Evolutionary conservation across 345 rosid genomes (phyloP), one percentile per base, ranked within the genome.

Genomic region (Arabis alpina): DNA sequence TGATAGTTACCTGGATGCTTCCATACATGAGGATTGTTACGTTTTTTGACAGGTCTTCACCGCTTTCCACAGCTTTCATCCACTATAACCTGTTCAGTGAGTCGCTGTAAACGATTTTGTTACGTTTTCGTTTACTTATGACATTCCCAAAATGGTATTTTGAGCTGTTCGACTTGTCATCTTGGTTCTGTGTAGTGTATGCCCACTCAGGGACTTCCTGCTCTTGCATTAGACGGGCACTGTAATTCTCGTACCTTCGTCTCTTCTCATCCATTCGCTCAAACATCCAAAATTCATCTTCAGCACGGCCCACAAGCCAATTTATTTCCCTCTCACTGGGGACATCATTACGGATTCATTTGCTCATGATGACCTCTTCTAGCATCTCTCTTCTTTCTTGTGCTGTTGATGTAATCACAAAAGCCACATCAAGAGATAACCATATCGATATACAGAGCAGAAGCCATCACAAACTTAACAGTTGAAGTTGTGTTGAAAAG

Each of bases 311-410:
- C 9, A 96, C 99, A 2, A 95, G 97, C 45, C 96, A 79, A 76
- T 95, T 95, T 78, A 95, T 95, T 81, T 95, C 99, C 79, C 96
- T 92, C 86, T 95, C 99, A 69, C 97, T 95, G 8, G 99, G 99
- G 64, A 95, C 97, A 67, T 92, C 99, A 25, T 82, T 83, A 72
- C 99, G 98, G 15, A 95, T 80, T 76, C 99, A 98, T 81, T 78
- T 87, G n/a, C 96, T 87, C 99, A 94, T 94, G 44, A 94, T 88
- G n/a, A n/a, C n/a, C 83, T 89, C 99, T 76, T 87, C 93, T 73
- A 94, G 82, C 97, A 94, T 81, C 75, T 87, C 96, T 73, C 87
- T 86, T 74, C 99, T 86, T 80, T 94, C 99, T 86, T 84, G 84
- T 66, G 97, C 99, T 94, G 95, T 82, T 80, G 39, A 58, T 52